Conservation (phyloP, 371 early-diverging fungal species). For the Rhizomucor pusillus region DNA sequence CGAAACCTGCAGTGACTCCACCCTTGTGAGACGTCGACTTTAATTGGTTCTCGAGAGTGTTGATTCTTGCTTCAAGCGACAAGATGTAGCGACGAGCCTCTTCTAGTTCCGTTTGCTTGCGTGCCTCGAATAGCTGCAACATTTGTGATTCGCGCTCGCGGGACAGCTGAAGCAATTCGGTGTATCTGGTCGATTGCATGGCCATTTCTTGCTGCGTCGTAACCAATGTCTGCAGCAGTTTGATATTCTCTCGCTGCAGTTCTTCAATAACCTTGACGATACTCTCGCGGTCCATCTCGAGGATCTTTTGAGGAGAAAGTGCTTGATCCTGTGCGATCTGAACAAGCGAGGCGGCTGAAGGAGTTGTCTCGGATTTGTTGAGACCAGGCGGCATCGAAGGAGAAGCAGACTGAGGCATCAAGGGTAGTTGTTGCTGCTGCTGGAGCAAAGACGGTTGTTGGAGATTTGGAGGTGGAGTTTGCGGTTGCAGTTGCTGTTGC, state of each 20-base stretch:
- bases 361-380: not conserved
- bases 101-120: slow-evolving; percentile 50
- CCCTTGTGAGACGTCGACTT: slow-evolving; percentile 4
- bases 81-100: slow-evolving; percentile 42
- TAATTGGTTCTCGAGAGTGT: slow-evolving; percentile 14
- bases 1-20: slow-evolving; percentile 20
- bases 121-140: slow-evolving; percentile 28
- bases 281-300: slow-evolving; percentile 13
- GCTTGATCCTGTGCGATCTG: not conserved
- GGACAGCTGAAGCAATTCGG: slow-evolving; percentile 7
- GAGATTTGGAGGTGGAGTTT: not conserved
- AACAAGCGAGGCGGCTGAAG: not conserved
- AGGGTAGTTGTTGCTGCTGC: not conserved
- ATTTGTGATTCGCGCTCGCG: slow-evolving; percentile 13
- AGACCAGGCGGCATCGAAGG: not conserved
- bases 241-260: slow-evolving; percentile 10
- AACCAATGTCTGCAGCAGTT: slow-evolving; percentile 10
- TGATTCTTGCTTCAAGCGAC: slow-evolving; percentile 33
- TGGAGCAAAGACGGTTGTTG: not conserved
- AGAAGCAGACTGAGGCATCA: not conserved
- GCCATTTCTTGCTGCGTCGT: slow-evolving; percentile 15
- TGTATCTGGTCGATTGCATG: slow-evolving; percentile 9
- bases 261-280: slow-evolving; percentile 23
- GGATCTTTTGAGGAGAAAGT: slow-evolving; percentile 6
- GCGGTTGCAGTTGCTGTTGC: not conserved